Evolutionary conservation across 2,329 filamentous ascomycete species (phyloP).

Genomic region (Aureobasidium sp.): DNA sequence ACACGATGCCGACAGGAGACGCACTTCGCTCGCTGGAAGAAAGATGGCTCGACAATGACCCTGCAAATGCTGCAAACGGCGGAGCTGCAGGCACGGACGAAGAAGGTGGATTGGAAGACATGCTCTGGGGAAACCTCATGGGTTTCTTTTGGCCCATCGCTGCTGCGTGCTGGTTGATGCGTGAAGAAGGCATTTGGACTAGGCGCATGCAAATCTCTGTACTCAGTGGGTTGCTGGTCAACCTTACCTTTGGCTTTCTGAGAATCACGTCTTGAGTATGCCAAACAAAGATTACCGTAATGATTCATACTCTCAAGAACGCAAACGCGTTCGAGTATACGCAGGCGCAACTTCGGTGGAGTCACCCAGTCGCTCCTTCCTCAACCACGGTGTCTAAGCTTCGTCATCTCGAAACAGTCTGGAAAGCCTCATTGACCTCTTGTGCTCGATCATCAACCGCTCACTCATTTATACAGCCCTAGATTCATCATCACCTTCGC

Average conservation of each 20-base stretch:
- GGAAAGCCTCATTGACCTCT: not conserved
- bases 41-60: slow-evolving; percentile 70
- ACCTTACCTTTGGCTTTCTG: slow-evolving; percentile 68
- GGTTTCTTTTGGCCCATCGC: slow-evolving; percentile 95
- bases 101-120: slow-evolving; percentile 66
- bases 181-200: slow-evolving; percentile 83
- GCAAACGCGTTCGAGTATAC: not conserved
- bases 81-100: slow-evolving; percentile 45
- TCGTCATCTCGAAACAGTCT: not conserved
- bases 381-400: not conserved
- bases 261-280: slow-evolving; percentile 37
- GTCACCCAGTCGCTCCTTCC: not conserved
- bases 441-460: not conserved
- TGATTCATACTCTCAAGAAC: not conserved
- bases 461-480: not conserved
- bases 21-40: slow-evolving; percentile 76
- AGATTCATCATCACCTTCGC: not conserved
- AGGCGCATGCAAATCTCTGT: slow-evolving; percentile 81
- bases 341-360: not conserved
- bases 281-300: too few relatives aligned
- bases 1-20: slow-evolving; percentile 76
- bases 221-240: slow-evolving; percentile 73
- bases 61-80: slow-evolving; percentile 33
- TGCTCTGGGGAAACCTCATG: slow-evolving; percentile 80
- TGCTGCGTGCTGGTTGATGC: slow-evolving; percentile 73